Conservation (phyloP, 192 early-diverging fungal genomes). For the Lunasporangiospora selenospora region DNA sequence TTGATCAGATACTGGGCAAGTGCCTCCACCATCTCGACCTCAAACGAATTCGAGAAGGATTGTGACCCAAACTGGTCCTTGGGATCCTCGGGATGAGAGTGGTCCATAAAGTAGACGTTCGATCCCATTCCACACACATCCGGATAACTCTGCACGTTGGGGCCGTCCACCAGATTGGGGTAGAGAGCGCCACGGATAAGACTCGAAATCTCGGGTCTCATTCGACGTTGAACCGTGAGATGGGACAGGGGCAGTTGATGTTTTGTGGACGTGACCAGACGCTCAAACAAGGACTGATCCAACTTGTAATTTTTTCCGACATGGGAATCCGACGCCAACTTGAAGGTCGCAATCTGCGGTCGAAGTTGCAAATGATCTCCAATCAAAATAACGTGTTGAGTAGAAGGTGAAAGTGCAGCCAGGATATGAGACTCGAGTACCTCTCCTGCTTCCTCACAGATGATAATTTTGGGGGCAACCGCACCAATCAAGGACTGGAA, state of each 20-base stretch:
- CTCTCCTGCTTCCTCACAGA: not conserved
- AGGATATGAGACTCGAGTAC: not conserved
- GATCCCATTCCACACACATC: conserved; percentile 39
- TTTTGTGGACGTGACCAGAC: conserved; percentile 27
- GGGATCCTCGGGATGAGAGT: conserved; percentile 38
- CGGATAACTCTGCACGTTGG: conserved; percentile 7
- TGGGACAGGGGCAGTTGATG: too few relatives aligned
- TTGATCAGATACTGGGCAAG: conserved; percentile 45
- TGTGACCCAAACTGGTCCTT: conserved; percentile 21
- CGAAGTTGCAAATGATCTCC: conserved; percentile 9
- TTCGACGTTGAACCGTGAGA: conserved; percentile 48
- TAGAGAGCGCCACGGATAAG: conserved; percentile 48
- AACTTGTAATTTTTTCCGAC: conserved; percentile 33
- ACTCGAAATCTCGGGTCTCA: conserved; percentile 49
- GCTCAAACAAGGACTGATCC: conserved; percentile 51
- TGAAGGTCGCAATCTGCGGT: not conserved
- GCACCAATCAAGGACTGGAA: conserved; percentile 16
- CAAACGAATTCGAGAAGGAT: conserved; percentile 47
- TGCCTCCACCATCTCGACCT: conserved; percentile 50
- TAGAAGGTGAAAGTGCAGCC: not conserved
- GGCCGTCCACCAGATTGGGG: conserved; percentile 39
- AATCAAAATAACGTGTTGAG: not conserved
- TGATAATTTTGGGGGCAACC: conserved; percentile 3
- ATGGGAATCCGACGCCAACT: conserved; percentile 20
- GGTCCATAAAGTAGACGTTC: conserved; percentile 50